A percentile compares a stretch with the other conserved stretches of the same genome.
These are phyloP conservation scores for Hawksworthiomyces lignivorus DNA, from an alignment of 2,329 filamentous ascomycete species.

Conservation along the genomic window DNA sequence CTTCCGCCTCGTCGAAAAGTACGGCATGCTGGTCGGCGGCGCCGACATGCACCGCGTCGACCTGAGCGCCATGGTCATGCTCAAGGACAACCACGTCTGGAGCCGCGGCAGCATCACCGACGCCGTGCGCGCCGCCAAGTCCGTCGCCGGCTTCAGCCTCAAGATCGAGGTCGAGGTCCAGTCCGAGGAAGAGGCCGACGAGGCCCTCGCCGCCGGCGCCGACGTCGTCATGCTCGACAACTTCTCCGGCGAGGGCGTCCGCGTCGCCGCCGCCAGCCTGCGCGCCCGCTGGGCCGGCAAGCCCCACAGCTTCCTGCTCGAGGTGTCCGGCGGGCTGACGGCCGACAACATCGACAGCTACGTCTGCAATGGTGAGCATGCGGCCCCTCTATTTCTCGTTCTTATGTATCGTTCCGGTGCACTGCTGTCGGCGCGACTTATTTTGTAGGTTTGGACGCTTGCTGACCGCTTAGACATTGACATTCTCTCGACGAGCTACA, in stretches of 20 bases:
- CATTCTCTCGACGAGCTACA: conserved; percentile 91
- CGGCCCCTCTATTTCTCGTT: neutral
- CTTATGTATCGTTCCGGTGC: neutral
- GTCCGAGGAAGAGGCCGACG: conserved; percentile 78
- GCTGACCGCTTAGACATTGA: conserved; percentile 60
- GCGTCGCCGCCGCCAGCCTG: conserved; percentile 62
- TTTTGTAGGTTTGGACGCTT: neutral
- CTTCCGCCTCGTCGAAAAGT: conserved; percentile 93
- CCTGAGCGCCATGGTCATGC: conserved; percentile 90
- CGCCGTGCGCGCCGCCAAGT: conserved; percentile 76
- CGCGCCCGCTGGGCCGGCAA: conserved; percentile 74
- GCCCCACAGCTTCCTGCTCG: conserved; percentile 63
- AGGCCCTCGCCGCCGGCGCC: conserved; percentile 82
- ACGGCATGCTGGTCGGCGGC: conserved; percentile 91
- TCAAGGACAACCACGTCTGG: conserved; percentile 99
- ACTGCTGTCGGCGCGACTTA: too few relatives aligned
- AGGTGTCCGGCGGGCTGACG: conserved; percentile 86
- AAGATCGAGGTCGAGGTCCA: conserved; percentile 97
- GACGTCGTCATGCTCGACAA: conserved; percentile 98
- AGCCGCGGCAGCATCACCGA: conserved; percentile 78
- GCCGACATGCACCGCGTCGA: conserved; percentile 90
- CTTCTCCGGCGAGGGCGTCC: conserved; percentile 74
- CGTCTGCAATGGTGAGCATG: conserved; percentile 59
- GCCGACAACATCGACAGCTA: conserved; percentile 76
- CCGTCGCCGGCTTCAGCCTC: conserved; percentile 78